Evolutionary conservation across 2,329 filamentous ascomycete genomes (phyloP), one percentile per base, ranked within the genome.

Genomic region (Coccinonectria pachysandricola): DNA sequence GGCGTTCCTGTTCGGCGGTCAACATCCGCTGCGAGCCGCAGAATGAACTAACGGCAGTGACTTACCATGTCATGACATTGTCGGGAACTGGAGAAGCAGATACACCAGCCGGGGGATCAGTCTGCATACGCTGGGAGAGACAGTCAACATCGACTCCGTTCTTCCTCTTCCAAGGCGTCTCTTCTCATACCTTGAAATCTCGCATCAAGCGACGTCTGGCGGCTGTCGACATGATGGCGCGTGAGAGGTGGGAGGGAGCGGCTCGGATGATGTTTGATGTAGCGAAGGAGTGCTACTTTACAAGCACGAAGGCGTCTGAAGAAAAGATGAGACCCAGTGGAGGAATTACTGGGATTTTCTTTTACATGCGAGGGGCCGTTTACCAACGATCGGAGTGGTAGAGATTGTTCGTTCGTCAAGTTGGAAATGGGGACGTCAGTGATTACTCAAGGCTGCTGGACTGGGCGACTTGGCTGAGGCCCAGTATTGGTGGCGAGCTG

Each of bases 101-200:
- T 27, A 98, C 88, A 32, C 91, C 91, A 26, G 88, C 88, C 7
- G 91, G 91, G 55, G 91, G 91, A 52, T 98, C 91, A 23, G 88
- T 96, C 64, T 98, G 91, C 88, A 98, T 98, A 59, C 91, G 86
- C 87, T 94, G 52, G n/a, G n/a, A n/a, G n/a, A n/a, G n/a, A n/a
- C n/a, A n/a, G n/a, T n/a, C n/a, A n/a, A n/a, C n/a, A n/a, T n/a
- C n/a, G n/a, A n/a, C n/a, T n/a, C n/a, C n/a, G n/a, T n/a, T n/a
- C n/a, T n/a, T n/a, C n/a, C n/a, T n/a, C n/a, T n/a, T n/a, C n/a
- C n/a, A 10, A 10, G 17, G 17, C 10, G 10, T 19, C 17, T 10
- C 10, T 12, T 34, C 41, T 52, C 72, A 34, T 57, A 92, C 86
- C 81, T 96, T 96, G 74, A 96, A 96, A 67, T 96, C 91, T 57